A percentile compares a stretch with the other conserved stretches of the same genome.
phyloP scores from a whole-genome alignment of 768 basidiomycete genomes.

The Phylloporus arenicola region DNA sequence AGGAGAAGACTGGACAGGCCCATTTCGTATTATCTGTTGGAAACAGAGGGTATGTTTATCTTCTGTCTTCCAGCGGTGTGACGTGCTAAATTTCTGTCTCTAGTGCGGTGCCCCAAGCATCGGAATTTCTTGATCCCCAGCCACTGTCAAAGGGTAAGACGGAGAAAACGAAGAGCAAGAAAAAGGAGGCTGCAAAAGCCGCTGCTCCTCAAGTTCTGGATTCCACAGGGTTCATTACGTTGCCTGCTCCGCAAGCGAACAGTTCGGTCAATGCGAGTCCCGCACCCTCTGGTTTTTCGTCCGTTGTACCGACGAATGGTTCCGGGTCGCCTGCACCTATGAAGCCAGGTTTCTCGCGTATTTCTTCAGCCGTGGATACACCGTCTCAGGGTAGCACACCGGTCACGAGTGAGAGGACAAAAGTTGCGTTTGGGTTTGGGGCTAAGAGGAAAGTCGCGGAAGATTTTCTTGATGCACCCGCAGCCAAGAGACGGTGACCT shows the following conservation, averaged over 20 bases:
- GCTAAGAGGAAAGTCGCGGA: conserved; percentile 76
- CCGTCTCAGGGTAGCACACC: conserved; percentile 50
- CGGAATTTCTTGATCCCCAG: conserved; percentile 75
- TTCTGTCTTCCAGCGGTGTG: background rate
- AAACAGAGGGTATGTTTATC: conserved; percentile 71
- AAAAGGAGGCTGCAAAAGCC: conserved; percentile 56
- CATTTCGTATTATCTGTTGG: conserved; percentile 95
- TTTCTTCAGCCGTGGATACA: conserved; percentile 52
- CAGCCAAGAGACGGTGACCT: conserved; percentile 48
- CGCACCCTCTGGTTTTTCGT: conserved; percentile 36
- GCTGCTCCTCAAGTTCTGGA: conserved; percentile 42
- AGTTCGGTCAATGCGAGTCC: conserved; percentile 40
- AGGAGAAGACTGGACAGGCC: conserved; percentile 91
- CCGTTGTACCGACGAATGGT: conserved; percentile 23
- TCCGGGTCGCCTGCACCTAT: conserved; percentile 57
- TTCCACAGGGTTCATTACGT: conserved; percentile 62
- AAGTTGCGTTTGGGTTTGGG: conserved; percentile 72
- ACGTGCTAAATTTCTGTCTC: conserved; percentile 9
- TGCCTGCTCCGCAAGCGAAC: conserved; percentile 54
- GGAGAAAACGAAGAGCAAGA: conserved; percentile 76
- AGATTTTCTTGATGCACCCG: conserved; percentile 61
- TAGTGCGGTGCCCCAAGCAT: conserved; percentile 83
- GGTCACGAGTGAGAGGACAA: conserved; percentile 59
- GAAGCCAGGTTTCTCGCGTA: conserved; percentile 72
- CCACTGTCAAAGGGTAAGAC: conserved; percentile 80